Base-by-base conservation (phyloP, 805 yeast genomes). In the Ogataea paradorogensis region DNA sequence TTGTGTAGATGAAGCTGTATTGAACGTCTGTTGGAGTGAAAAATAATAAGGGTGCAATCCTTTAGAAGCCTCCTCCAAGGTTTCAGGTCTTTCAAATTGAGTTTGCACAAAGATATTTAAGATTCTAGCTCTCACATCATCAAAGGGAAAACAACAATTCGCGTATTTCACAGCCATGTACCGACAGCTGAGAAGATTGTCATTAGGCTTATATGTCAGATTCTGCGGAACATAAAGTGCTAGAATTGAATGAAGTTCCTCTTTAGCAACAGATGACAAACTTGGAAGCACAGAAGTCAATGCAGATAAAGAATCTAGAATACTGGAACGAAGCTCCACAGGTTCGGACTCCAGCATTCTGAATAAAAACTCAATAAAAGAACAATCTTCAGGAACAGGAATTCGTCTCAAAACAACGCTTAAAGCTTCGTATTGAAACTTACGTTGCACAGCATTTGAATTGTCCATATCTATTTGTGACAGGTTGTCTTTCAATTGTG, bases 1-100 rank as follows among this genome's bases (percentile, higher is more conserved):
- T 7, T 6, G 10, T n/a, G 77, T 62, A 0, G 23, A 3, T n/a
- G 5, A 9, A 13, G 33, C n/a, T 5, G 13, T 10, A 25, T 35
- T 42, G 27, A 32, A 33, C 5, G 82, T 67, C 36, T 65, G 72
- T 28, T 61, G 63, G 3, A 82, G 62, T 32, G 73, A 73, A 56
- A 80, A 84, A 87, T 90, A 83, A 58, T 84, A 76, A 0, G 96
- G 96, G 58, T 88, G 80, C 21, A 91, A 63, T 0, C 97, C 97
- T 46, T 77, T 78, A 5, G 58, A 60, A 0, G 96, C 83, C 57
- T 88, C 96, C 52, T 88, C 95, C 2, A 82, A 66, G 0, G 86
- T 78, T 50, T 87, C 95, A 2, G 85, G 70, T 40, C 82, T 70
- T 48, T 84, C 84, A 2, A 57, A 59, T 9, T 70, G 43, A 53